A percentile compares a stretch with the other conserved stretches of the same genome.
Conservation (phyloP, 306 rosid species). For the Acmispon strigosus region DNA sequence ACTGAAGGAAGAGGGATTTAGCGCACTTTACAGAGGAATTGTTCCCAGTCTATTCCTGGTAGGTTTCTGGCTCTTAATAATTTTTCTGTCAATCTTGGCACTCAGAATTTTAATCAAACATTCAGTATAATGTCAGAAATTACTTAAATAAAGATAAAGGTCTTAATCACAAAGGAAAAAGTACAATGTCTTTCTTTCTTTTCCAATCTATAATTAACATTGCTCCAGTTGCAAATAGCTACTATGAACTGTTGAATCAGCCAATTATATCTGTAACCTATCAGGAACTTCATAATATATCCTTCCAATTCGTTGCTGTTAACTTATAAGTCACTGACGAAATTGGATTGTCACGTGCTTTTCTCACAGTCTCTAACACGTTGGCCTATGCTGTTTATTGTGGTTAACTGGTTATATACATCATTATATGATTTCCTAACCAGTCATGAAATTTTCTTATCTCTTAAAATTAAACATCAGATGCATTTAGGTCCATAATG, state of each 20-base stretch:
- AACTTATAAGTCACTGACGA: background rate
- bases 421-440: conserved; percentile 4
- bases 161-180: background rate
- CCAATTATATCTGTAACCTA: background rate
- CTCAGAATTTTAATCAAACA: background rate
- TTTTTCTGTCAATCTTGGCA: conserved; percentile 8
- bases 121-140: background rate
- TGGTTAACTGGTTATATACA: conserved; percentile 1
- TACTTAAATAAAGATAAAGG: background rate
- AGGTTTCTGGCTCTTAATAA: conserved; percentile 31
- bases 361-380: background rate
- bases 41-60: conserved; percentile 88
- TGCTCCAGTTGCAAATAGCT: background rate
- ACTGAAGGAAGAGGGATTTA: conserved; percentile 72
- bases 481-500: conserved; percentile 74
- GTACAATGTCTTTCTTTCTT: background rate
- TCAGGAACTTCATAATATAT: background rate
- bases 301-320: background rate
- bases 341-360: background rate
- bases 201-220: background rate
- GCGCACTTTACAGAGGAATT: conserved; percentile 81
- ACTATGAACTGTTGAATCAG: background rate
- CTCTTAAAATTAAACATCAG: conserved; percentile 37
- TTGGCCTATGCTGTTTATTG: background rate
- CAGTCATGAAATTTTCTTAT: background rate